Evolutionary conservation across 208 protist species (phyloP), one percentile per base, ranked within the genome.

Genomic region (Lotmaria passim): DNA sequence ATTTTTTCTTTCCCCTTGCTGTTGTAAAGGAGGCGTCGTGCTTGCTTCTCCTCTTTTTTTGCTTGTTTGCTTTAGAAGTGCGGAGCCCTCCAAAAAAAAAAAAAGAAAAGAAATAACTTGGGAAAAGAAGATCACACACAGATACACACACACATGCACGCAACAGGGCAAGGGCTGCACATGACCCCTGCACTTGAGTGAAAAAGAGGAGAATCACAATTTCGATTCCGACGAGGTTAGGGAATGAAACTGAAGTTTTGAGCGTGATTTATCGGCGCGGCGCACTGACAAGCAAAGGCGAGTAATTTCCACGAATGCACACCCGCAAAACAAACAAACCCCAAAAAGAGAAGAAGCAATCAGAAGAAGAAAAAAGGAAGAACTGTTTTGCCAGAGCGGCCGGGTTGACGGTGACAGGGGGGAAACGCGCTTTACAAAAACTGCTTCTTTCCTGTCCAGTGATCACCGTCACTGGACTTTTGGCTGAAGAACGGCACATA

Each of bases 351-450:
- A 33, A 8, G 33, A 33, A 19, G 33, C 11, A 21, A 33, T 31
- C 5, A 19, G 23, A 57, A 57, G n/a, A 57, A 57, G n/a, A 57
- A 57, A 30, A 57, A 57, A 57, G n/a, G 30, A 57, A 48, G n/a
- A n/a, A n/a, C n/a, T n/a, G n/a, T n/a, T n/a, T n/a, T n/a, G n/a
- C n/a, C n/a, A n/a, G n/a, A n/a, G n/a, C n/a, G n/a, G n/a, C n/a
- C n/a, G n/a, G n/a, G n/a, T n/a, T n/a, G n/a, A n/a, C n/a, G n/a
- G n/a, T n/a, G n/a, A n/a, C n/a, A n/a, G n/a, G n/a, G n/a, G n/a
- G n/a, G n/a, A n/a, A n/a, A n/a, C n/a, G n/a, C n/a, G n/a, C n/a
- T n/a, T n/a, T n/a, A n/a, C n/a, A n/a, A n/a, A n/a, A n/a, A n/a
- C n/a, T n/a, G n/a, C n/a, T n/a, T n/a, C n/a, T n/a, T n/a, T n/a